Percentiles rank a stretch among this genome's conserved stretches.
Conservation (phyloP, 2,329 filamentous ascomycete species). For the Aspergillus novoparasiticus region DNA sequence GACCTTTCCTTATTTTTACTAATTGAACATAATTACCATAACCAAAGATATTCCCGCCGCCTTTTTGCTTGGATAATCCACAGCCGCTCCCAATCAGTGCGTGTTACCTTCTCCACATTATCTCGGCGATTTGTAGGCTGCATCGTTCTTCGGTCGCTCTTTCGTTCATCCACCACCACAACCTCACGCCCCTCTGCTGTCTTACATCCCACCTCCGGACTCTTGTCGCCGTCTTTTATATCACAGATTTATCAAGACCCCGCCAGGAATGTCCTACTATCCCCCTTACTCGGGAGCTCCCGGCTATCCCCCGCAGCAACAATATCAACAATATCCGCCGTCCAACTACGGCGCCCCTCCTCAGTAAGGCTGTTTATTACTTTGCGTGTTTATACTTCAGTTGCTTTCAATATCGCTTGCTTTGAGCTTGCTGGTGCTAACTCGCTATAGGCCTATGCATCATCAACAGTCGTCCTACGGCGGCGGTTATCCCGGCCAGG, state of each 20-base stretch:
- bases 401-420: background rate
- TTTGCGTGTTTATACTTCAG: background rate
- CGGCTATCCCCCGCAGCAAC: constrained; percentile 55
- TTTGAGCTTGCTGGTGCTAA: background rate
- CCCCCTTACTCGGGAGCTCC: constrained; percentile 60
- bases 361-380: constrained; percentile 32
- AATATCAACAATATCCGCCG: constrained; percentile 28
- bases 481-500: constrained; percentile 42
- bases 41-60: background rate
- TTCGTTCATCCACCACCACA: constrained; percentile 6
- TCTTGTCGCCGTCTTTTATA: constrained; percentile 9
- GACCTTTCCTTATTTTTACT: background rate
- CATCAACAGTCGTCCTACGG: constrained; percentile 36
- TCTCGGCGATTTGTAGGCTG: constrained; percentile 20
- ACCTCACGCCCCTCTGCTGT: constrained; percentile 1
- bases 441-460: constrained; percentile 31
- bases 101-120: constrained; percentile 16
- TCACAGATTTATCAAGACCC: constrained; percentile 14
- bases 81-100: background rate
- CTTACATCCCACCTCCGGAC: constrained; percentile 9
- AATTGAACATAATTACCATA: background rate
- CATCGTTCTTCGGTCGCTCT: constrained; percentile 20
- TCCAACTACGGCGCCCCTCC: constrained; percentile 42
- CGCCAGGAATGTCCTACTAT: constrained; percentile 62
- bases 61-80: constrained; percentile 1